Evolutionary conservation across 768 basidiomycete genomes (phyloP).

Genomic region (Trichaptum fuscoviolaceum): DNA sequence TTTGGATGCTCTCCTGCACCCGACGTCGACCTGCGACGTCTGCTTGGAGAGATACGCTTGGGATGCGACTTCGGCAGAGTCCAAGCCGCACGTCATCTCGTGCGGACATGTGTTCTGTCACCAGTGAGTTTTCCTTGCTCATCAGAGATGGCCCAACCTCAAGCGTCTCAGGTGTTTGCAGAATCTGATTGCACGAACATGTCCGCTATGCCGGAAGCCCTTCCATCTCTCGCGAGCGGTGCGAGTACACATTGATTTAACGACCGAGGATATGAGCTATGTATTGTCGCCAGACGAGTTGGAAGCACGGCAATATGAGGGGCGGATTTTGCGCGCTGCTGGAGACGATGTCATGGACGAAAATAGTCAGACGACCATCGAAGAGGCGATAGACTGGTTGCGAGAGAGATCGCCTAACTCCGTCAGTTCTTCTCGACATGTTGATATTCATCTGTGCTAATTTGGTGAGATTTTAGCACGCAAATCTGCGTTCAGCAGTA

Average conservation of each 20-base stretch:
- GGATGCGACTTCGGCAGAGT: constrained; percentile 32
- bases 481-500: background rate
- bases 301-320: constrained; percentile 1
- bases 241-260: background rate
- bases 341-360: constrained; percentile 1
- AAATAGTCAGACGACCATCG: background rate
- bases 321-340: background rate
- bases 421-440: background rate
- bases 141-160: background rate
- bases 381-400: background rate
- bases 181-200: background rate
- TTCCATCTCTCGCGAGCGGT: background rate
- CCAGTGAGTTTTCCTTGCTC: constrained; percentile 37
- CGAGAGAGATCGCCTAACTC: background rate
- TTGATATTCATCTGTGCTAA: background rate
- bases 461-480: background rate
- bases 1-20: constrained; percentile 55
- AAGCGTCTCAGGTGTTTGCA: background rate
- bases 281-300: background rate
- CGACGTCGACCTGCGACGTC: constrained; percentile 70
- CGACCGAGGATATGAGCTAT: background rate
- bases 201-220: constrained; percentile 2
- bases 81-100: constrained; percentile 63
- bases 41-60: constrained; percentile 63
- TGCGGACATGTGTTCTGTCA: constrained; percentile 77